phyloP scores from a whole-genome alignment of 495 filamentous ascomycete species.

The Podospora pseudoanserina region DNA sequence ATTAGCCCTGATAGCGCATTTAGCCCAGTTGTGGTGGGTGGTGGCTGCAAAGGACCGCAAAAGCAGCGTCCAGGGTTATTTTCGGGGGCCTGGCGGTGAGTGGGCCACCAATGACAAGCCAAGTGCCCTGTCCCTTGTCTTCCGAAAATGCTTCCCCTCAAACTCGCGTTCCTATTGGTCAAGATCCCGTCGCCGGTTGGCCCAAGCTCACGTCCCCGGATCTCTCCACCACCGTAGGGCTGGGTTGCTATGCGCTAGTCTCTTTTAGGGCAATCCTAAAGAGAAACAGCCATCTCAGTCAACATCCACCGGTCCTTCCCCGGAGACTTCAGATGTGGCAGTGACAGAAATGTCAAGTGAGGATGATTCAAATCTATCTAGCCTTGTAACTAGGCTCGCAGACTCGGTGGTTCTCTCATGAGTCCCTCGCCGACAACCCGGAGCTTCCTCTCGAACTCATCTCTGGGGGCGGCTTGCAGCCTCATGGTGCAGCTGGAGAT shows the following conservation, averaged over 20 bases:
- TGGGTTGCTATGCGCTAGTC: constrained; percentile 3
- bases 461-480: background rate
- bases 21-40: constrained; percentile 8
- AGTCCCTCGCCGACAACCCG: background rate
- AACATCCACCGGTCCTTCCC: no score
- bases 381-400: background rate
- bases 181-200: background rate
- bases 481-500: background rate
- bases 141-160: background rate
- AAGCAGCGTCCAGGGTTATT: constrained; percentile 8
- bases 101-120: background rate
- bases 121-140: background rate
- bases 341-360: no score
- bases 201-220: background rate
- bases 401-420: background rate
- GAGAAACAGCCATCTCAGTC: background rate
- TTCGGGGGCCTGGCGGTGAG: constrained; percentile 4
- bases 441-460: background rate
- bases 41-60: background rate
- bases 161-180: background rate
- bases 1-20: constrained; percentile 9
- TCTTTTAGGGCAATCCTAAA: constrained; percentile 1
- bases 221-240: constrained; percentile 8
- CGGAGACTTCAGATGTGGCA: no score
- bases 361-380: no score